Base-by-base conservation (phyloP, 345 rosid species). In the Dimocarpus longan region DNA sequence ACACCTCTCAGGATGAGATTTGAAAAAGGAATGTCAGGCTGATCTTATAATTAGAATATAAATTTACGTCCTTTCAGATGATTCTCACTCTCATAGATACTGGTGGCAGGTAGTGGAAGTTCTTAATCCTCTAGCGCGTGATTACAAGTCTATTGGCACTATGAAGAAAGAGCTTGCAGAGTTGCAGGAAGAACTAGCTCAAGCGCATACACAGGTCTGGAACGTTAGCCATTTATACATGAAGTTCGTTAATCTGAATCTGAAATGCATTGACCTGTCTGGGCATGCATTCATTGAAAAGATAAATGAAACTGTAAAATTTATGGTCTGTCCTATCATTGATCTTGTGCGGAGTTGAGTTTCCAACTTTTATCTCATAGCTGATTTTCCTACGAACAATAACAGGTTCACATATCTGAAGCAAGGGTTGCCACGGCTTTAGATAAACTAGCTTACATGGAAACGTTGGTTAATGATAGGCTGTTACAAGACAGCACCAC, bases 331-430 rank as follows among this genome's bases (percentile, higher is more conserved):
- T 64, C 60, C 69, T 3, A 32, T 32, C 19, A 44, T 15, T 65
- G 28, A 48, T 26, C 16, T 52, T 67, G 32, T 71, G 48, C 63
- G 1, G 32, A 28, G 32, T 28, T 57, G 21, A 62, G 26, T 76
- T 50, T 65, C 15, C 37, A 54, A 46, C 28, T 68, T 5, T 16
- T 26, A 65, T 68, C 26, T 68, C 73, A 59, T 82, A 57, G 59
- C n/a, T 39, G 21, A 79, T 68, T 44, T 80, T 22, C 75, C 5
- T 26, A 4, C 70, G 83, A 63, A 70, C 73, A 50, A 78, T 73
- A 65, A 87, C 91, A 95, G 99, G 98, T 96, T 83, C 99, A 94
- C 84, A 86, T 93, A 80, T 96, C 99, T 59, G 99, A 96, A 85
- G 99, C 95, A 73, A 91, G 98, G 89, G 97, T 96, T 82, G 66